A percentile compares a stretch with the other conserved stretches of the same genome.
Conservation (phyloP, 2,329 filamentous ascomycete species). For the Phoma sp. region DNA sequence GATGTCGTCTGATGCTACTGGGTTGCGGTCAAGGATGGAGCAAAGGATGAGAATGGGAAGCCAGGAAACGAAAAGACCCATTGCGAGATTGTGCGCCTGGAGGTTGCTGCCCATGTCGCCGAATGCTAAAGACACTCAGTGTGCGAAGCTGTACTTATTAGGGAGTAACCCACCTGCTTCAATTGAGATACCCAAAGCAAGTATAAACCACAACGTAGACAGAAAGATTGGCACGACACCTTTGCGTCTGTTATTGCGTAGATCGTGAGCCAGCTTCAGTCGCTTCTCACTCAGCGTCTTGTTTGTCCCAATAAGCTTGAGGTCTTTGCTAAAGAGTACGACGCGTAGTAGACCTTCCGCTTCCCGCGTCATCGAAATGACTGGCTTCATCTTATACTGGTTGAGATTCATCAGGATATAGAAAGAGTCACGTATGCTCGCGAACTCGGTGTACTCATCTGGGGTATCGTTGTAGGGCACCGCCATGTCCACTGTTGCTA, state of each 20-base stretch:
- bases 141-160: too few species aligned
- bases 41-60: constrained; percentile 53
- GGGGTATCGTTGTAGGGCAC: constrained; percentile 33
- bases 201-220: constrained; percentile 52
- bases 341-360: constrained; percentile 49
- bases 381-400: constrained; percentile 50
- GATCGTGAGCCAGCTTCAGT: constrained; percentile 43
- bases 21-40: constrained; percentile 55
- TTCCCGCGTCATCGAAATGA: constrained; percentile 29
- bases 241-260: constrained; percentile 49
- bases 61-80: constrained; percentile 54
- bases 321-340: constrained; percentile 48
- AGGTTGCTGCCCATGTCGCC: constrained; percentile 45
- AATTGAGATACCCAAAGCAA: constrained; percentile 44
- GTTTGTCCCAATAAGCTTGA: constrained; percentile 31
- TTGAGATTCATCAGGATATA: constrained; percentile 54
- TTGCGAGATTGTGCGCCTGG: constrained; percentile 52
- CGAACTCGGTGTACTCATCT: constrained; percentile 36
- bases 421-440: constrained; percentile 50
- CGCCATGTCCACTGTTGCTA: constrained; percentile 38
- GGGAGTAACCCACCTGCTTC: constrained; percentile 5
- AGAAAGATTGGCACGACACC: constrained; percentile 50
- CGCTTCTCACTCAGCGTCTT: constrained; percentile 36
- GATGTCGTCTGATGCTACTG: constrained; percentile 48
- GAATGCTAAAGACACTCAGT: constrained; percentile 31